Evolutionary conservation across 495 filamentous ascomycete genomes (phyloP).

Genomic region (Trypethelium eluteriae): DNA sequence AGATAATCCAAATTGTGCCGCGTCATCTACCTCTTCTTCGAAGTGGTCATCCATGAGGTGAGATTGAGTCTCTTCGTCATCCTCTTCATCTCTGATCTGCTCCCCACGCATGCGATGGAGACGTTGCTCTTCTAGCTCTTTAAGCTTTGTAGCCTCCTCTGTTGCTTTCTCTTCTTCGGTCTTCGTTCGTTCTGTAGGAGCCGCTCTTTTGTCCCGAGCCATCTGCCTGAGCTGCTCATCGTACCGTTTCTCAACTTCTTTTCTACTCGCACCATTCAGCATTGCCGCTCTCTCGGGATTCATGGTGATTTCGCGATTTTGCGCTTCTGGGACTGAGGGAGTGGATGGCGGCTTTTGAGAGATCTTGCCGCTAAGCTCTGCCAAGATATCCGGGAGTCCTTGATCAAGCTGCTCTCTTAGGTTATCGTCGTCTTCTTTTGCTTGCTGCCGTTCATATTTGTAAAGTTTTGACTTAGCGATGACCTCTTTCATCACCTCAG

Average conservation of each 20-base stretch:
- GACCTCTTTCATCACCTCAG: conserved; percentile 94
- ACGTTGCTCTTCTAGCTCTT: conserved; percentile 71
- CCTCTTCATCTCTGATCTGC: conserved; percentile 29
- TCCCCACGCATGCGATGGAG: conserved; percentile 64
- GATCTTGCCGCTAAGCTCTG: conserved; percentile 50
- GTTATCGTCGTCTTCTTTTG: conserved; percentile 91
- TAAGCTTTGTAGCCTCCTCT: conserved; percentile 65
- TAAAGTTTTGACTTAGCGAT: conserved; percentile 94
- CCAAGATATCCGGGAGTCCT: conserved; percentile 70
- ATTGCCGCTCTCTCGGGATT: conserved; percentile 53
- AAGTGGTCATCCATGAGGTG: conserved; percentile 28
- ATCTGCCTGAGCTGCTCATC: conserved; percentile 74
- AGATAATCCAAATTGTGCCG: conserved; percentile 52
- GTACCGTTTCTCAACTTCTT: conserved; percentile 68
- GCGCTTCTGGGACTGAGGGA: conserved; percentile 34
- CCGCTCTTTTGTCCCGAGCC: conserved; percentile 70
- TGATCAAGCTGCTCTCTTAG: conserved; percentile 73
- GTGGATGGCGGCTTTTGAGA: conserved; percentile 38
- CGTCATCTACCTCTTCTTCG: conserved; percentile 43
- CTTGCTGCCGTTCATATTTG: conserved; percentile 85
- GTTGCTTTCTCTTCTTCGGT: conserved; percentile 79
- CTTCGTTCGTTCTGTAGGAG: conserved; percentile 79
- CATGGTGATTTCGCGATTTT: conserved; percentile 39
- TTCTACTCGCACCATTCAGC: conserved; percentile 54
- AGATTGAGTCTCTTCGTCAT: conserved; percentile 25